Evolutionary conservation across 768 basidiomycete species (phyloP), one percentile per base, ranked within the genome.

Genomic region (Lactifluus rugatus): DNA sequence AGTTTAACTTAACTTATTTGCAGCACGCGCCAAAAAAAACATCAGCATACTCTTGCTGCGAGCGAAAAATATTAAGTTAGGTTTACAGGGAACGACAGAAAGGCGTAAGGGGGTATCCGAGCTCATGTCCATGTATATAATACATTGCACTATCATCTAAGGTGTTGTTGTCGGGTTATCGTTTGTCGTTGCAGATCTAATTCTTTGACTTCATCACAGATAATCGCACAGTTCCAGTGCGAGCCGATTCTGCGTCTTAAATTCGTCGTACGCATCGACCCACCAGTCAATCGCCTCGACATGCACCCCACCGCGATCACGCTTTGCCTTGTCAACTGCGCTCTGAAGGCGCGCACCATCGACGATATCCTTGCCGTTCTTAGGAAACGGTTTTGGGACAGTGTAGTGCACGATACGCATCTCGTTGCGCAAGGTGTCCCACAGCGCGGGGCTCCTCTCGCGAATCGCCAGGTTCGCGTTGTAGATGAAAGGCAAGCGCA

Each of bases 381-480:
- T 63, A 7, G 68, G 61, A 58, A 66, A 69, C 34, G 65, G 69
- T 62, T 69, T 68, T 23, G 66, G 64, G 37, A 61, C n/a, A 32
- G 72, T 72, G 58, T 70, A 74, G 59, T 73, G 73, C 51, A 73
- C 65, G 23, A 73, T 55, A 21, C 69, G 66, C 50, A 68, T 60
- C 59, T 72, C 67, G 17, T 63, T 56, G 63, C 63, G 63, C 51
- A 73, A 36, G 14, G 63, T 66, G 10, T 63, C 52, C 72, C 73
- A 74, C 26, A 74, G 44, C 46, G 48, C 62, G 2, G 68, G 67
- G 45, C 66, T 68, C 48, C 68, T 64, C 49, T 61, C 58, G 64
- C 68, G 72, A 61, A 73, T 71, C 3, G 66, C 72, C n/a, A 73
- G 65, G 62, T 73, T 73, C 14, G 65, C 72, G 53, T 72, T 73